Conservation (phyloP, 2,329 filamentous ascomycete species). For the Grosmannia serpens region DNA sequence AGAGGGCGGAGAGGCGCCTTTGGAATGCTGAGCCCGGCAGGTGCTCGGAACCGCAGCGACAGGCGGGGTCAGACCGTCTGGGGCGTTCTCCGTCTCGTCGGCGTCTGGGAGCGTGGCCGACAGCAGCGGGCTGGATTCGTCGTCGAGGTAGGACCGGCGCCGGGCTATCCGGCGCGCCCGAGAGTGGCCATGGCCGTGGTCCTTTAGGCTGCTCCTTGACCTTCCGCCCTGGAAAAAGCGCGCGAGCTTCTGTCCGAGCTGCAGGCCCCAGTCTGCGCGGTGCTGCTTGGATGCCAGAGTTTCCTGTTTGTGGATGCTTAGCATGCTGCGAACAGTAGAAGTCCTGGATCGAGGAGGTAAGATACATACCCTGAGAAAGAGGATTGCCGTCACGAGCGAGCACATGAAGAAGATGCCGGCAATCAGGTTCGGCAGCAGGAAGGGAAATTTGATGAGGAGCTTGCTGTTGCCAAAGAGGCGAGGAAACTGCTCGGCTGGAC, state of each 20-base stretch:
- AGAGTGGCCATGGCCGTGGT: conserved; percentile 6
- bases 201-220: conserved; percentile 1
- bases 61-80: neutral
- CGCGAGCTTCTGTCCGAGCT: conserved; percentile 57
- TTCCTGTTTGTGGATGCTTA: conserved; percentile 39
- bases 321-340: neutral
- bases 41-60: neutral
- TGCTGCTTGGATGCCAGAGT: conserved; percentile 63
- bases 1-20: neutral
- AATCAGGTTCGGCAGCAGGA: conserved; percentile 72
- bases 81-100: conserved; percentile 8
- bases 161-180: conserved; percentile 18
- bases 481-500: conserved; percentile 66
- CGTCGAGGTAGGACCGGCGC: conserved; percentile 39
- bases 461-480: conserved; percentile 52
- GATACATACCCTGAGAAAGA: conserved; percentile 59
- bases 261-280: conserved; percentile 61
- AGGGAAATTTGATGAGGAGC: conserved; percentile 69
- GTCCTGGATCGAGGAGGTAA: no score
- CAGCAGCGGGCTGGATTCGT: conserved; percentile 45
- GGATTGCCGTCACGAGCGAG: conserved; percentile 58
- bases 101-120: conserved; percentile 20
- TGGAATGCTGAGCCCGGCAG: neutral
- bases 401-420: conserved; percentile 65
- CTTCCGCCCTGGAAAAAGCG: conserved; percentile 15